Percentiles rank a stretch among this genome's conserved stretches.
phyloP scores from a whole-genome alignment of 345 rosid species.

The Excoecaria agallocha region DNA sequence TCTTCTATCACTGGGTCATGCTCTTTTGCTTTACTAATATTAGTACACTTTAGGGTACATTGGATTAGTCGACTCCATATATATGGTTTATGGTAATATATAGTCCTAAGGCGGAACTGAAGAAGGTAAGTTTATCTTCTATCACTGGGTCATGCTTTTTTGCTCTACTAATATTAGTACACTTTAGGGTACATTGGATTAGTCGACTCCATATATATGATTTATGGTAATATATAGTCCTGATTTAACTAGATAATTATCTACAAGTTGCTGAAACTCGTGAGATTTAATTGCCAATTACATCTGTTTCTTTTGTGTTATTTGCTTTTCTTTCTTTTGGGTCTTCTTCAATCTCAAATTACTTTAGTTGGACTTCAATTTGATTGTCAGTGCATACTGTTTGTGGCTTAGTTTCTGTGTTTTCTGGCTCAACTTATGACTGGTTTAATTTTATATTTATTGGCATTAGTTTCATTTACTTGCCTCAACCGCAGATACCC shows the following conservation, averaged over 20 bases:
- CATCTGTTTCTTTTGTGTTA: neutral
- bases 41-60: neutral
- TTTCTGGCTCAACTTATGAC: neutral
- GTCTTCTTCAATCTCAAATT: neutral
- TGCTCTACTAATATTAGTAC: too few species aligned
- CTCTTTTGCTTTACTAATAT: neutral
- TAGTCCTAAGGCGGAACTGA: too few species aligned
- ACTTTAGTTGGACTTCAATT: neutral
- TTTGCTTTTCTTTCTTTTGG: neutral
- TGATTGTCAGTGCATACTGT: neutral
- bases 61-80: neutral
- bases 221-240: neutral
- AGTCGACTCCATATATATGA: neutral
- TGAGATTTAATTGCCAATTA: neutral
- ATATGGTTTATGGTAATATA: neutral
- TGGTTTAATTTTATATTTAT: neutral
- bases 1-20: constrained; percentile 13
- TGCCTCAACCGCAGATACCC: constrained; percentile 56
- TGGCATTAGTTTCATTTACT: neutral
- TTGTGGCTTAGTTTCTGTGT: neutral
- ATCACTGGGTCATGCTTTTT: too few species aligned
- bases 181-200: too few species aligned
- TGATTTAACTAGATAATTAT: neutral
- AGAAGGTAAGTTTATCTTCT: too few species aligned
- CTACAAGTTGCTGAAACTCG: neutral